Evolutionary conservation across 345 rosid genomes (phyloP).

Genomic region (Iberis pinnata): DNA sequence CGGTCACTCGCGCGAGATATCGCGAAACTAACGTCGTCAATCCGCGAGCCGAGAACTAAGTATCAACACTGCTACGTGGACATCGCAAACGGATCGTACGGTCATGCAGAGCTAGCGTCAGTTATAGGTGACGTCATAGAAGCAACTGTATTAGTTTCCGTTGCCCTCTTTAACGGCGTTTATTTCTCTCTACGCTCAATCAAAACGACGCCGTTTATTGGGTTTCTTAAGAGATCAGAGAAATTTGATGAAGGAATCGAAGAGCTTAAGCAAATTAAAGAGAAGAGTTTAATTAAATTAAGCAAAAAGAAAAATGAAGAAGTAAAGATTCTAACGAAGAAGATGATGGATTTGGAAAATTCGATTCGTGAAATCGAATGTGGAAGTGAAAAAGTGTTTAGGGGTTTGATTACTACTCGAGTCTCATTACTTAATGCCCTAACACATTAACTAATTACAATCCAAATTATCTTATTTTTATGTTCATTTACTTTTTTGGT

Average conservation of each 20-base stretch:
- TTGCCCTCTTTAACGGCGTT: constrained; percentile 30
- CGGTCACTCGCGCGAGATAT: constrained; percentile 20
- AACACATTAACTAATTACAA: constrained; percentile 18
- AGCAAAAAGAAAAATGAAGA: constrained; percentile 32
- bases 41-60: constrained; percentile 23
- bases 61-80: constrained; percentile 15
- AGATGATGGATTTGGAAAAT: constrained; percentile 30
- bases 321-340: constrained; percentile 25
- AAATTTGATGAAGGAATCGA: constrained; percentile 21
- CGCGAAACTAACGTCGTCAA: constrained; percentile 21
- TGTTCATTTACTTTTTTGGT: constrained; percentile 21
- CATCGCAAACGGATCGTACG: constrained; percentile 9
- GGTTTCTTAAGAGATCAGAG: constrained; percentile 25
- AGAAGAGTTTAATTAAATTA: constrained; percentile 24
- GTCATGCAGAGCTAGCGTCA: constrained; percentile 28
- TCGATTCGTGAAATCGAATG: constrained; percentile 26
- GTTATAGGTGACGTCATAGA: constrained; percentile 27
- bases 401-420: constrained; percentile 33
- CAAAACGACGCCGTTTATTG: constrained; percentile 13
- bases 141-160: constrained; percentile 25
- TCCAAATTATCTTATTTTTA: neutral
- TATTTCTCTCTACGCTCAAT: neutral
- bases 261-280: constrained; percentile 28
- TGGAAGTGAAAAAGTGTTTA: constrained; percentile 33
- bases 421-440: constrained; percentile 35